Base-by-base conservation (phyloP, 768 basidiomycete species). In the Tremella fuciformis region DNA sequence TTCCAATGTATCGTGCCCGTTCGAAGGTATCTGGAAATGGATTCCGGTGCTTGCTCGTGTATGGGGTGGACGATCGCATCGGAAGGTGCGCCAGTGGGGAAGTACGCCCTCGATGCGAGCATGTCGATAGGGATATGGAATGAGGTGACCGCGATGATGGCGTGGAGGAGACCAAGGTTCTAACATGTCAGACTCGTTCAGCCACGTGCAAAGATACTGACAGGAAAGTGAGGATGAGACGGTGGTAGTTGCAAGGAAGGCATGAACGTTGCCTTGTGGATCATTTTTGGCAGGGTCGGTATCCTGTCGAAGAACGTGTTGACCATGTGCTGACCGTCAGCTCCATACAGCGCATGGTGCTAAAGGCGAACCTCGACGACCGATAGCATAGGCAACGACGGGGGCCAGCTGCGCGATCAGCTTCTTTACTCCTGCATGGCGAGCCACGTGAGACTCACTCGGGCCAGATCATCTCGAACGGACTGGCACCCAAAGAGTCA, bases 251-350 rank as follows among this genome's bases (percentile, higher is more conserved):
- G 57, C 7, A 73, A 53, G 8, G 49, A 56, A 8, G 44, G 47
- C 55, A 66, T 22, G 40, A 73, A 64, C 13, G 63, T 54, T 6
- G 59, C 19, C 37, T 56, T 52, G 50, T 67, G 63, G 0, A 73
- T 13, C 71, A 73, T 70, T 41, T 62, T 62, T 11, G 69, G 63
- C 7, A 66, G 41, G 1, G 65, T 63, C 3, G 69, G 65, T 1
- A 73, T 52, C 48, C 66, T 68, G 26, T 70, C 69, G 51, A 70
- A 73, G 58, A 73, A 73, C 0, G 65, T 49, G 8, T 47, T 42
- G 13, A 60, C 63, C 21, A 59, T 41, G 47, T 68, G 71, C 65
- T 69, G 51, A 16, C 7, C 15, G 16, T 55, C 42, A 54, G 38
- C 40, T 29, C 41, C 22, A 40, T 19, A 53, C 37, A 16, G 13